Percentiles rank a stretch among this genome's conserved stretches.
These are phyloP conservation scores for Penicillium sp. DNA, from an alignment of 2,329 filamentous ascomycete genomes.

Conservation along the genomic window DNA sequence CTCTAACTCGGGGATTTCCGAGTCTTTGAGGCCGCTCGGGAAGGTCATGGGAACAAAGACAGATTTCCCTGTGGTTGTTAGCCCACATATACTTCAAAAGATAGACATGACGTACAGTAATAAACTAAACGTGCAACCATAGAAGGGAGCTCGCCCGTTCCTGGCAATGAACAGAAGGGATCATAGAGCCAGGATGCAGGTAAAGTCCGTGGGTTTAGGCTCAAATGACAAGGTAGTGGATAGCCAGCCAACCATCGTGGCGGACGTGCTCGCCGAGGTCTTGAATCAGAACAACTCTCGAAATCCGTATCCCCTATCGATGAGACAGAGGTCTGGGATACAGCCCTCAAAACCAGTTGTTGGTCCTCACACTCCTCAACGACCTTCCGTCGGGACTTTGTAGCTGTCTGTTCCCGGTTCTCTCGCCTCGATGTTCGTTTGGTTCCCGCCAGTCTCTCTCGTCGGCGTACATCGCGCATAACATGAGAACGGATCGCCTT, in stretches of 20 bases:
- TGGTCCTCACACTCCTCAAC: slow-evolving; percentile 12
- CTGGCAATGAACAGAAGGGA: slow-evolving; percentile 37
- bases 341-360: slow-evolving; percentile 12
- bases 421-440: slow-evolving; percentile 37
- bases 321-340: slow-evolving; percentile 15
- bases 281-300: slow-evolving; percentile 2
- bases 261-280: slow-evolving; percentile 14
- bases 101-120: slow-evolving; percentile 32
- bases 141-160: slow-evolving; percentile 24
- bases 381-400: slow-evolving; percentile 8
- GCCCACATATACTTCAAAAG: neutral
- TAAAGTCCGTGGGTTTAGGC: slow-evolving; percentile 15
- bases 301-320: neutral
- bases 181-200: slow-evolving; percentile 33
- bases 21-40: slow-evolving; percentile 31
- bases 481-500: slow-evolving; percentile 46
- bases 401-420: slow-evolving; percentile 11
- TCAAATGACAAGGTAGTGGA: slow-evolving; percentile 15
- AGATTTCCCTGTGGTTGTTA: slow-evolving; percentile 29
- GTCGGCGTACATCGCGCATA: slow-evolving; percentile 44
- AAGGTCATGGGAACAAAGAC: slow-evolving; percentile 44
- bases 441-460: slow-evolving; percentile 40
- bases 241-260: slow-evolving; percentile 19
- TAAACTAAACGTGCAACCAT: slow-evolving; percentile 31
- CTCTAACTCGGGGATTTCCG: slow-evolving; percentile 27